Conservation (phyloP, 1,284 basidiomycete species). For the Coriolopsis trogii region DNA sequence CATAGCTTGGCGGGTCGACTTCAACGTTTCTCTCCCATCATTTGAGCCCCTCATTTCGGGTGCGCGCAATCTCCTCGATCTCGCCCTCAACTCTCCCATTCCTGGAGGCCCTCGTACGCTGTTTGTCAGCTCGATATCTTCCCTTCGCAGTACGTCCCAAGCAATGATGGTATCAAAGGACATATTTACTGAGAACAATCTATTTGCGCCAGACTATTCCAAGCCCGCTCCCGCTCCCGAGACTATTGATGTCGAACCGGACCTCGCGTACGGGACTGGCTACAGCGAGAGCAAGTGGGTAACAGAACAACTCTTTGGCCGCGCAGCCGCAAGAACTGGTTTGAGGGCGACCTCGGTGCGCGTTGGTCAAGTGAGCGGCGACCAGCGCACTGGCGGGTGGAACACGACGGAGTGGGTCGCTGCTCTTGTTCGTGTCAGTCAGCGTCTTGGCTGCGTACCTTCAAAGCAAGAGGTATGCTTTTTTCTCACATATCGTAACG, state of each 20-base stretch:
- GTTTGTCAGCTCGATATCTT: constrained; percentile 32
- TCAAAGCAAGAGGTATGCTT: constrained; percentile 14
- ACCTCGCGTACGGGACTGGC: constrained; percentile 15
- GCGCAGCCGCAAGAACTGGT: constrained; percentile 10
- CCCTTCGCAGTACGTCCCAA: constrained; percentile 12
- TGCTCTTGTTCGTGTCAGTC: constrained; percentile 15
- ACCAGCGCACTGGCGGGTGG: constrained; percentile 21
- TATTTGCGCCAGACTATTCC: constrained; percentile 8
- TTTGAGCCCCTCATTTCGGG: constrained; percentile 41
- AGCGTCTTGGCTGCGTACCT: constrained; percentile 18
- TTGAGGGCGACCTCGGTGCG: constrained; percentile 18
- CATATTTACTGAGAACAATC: neutral
- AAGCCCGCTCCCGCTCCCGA: constrained; percentile 2
- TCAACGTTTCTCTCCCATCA: constrained; percentile 38
- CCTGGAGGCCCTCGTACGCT: constrained; percentile 25
- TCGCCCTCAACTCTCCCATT: constrained; percentile 37
- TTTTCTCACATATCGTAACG: neutral
- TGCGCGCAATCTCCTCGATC: constrained; percentile 42
- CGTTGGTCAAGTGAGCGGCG: constrained; percentile 25
- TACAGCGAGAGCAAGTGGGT: constrained; percentile 29
- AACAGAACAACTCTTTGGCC: constrained; percentile 18
- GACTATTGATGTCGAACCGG: constrained; percentile 9
- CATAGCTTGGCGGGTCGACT: constrained; percentile 47
- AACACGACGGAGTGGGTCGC: constrained; percentile 26
- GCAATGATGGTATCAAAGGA: neutral